phyloP scores from a whole-genome alignment of 1,284 basidiomycete species.

The Gomphus bonarii region DNA sequence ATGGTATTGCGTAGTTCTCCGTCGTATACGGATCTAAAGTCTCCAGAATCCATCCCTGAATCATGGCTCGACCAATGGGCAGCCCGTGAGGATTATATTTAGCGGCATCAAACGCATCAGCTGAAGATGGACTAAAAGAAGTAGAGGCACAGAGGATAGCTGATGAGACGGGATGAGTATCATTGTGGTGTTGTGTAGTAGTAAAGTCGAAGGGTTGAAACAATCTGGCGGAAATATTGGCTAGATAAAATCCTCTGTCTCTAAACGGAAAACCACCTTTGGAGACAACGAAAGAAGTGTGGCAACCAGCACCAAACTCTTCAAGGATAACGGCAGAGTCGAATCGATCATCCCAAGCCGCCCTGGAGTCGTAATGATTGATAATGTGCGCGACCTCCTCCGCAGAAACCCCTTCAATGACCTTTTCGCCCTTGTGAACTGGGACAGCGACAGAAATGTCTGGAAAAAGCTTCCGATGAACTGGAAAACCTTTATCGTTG shows the following conservation, averaged over 20 bases:
- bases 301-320: slow-evolving; percentile 70
- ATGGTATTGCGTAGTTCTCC: slow-evolving; percentile 92
- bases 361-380: slow-evolving; percentile 61
- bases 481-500: slow-evolving; percentile 69
- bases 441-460: slow-evolving; percentile 77
- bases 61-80: slow-evolving; percentile 73
- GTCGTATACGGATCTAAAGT: slow-evolving; percentile 95
- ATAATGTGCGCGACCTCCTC: slow-evolving; percentile 80
- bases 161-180: slow-evolving; percentile 25
- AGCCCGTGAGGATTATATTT: slow-evolving; percentile 76
- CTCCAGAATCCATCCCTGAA: slow-evolving; percentile 96
- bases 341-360: slow-evolving; percentile 79
- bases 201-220: slow-evolving; percentile 22
- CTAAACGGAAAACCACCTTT: slow-evolving; percentile 87
- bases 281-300: slow-evolving; percentile 57
- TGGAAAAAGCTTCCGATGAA: slow-evolving; percentile 67
- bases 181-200: slow-evolving; percentile 18
- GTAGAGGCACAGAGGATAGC: slow-evolving; percentile 72
- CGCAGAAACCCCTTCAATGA: slow-evolving; percentile 90
- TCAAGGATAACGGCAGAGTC: slow-evolving; percentile 65
- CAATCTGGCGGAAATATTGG: slow-evolving; percentile 64
- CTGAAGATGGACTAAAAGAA: slow-evolving; percentile 60
- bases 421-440: slow-evolving; percentile 83
- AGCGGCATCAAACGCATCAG: slow-evolving; percentile 39
- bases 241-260: slow-evolving; percentile 79